Base-by-base conservation (phyloP, 345 rosid genomes). In the Gynandropsis gynandra region DNA sequence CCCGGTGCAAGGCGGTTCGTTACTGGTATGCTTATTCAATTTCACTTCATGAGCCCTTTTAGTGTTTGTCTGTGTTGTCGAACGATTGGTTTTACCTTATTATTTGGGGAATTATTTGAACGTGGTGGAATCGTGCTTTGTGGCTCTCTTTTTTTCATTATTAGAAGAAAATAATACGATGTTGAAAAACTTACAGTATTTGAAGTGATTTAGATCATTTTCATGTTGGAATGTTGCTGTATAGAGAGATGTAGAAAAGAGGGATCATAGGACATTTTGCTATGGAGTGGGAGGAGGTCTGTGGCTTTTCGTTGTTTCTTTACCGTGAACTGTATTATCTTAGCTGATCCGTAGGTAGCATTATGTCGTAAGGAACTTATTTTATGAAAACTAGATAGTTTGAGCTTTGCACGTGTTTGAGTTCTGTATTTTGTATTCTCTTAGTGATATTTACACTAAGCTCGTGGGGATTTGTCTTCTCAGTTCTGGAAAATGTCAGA, bases 401-500 rank as follows among this genome's bases (percentile, higher is more conserved):
- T 33, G 45, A 45, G 59, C 31, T 15, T 6, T 33, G 45, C 8
- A 29, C 42, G 44, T n/a, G 16, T 47, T 24, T 24, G 29, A 24
- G 15, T 39, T 6, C 9, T 34, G 16, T 59, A 27, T 59, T n/a
- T 15, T 54, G 35, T 39, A 33, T 29, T 52, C 34, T 52, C 47
- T 38, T 16, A 17, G 53, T 55, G 40, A 27, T 63, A 7, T 34
- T 61, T 50, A 59, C 58, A 17, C 41, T 24, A 29, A 47, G 45
- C 54, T 74, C 72, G 35, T 38, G 19, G 56, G 14, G 18, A 1
- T 52, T 17, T 16, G 11, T 3, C 16, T 39, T 24, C 5, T 24
- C 73, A 92, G 98, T 67, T 87, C 98, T 40, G 78, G 83, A 1
- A 74, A 80, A 70, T 92, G 98, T 72, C 98, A 92, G 74, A 75